Conservation (phyloP, 106 monocot species). For the Allium sativum region DNA sequence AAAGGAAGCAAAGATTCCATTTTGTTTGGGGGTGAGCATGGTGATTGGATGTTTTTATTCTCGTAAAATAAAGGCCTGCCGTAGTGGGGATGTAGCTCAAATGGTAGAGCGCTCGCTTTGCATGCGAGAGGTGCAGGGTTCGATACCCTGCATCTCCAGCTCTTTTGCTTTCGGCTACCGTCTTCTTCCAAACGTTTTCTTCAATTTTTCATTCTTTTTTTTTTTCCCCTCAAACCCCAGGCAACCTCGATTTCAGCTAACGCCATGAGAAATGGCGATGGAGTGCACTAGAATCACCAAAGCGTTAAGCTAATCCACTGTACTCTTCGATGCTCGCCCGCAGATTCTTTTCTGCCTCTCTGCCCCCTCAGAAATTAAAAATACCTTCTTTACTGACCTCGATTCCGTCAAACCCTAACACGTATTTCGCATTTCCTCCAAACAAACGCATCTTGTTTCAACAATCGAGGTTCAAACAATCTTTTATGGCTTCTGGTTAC, state of each 20-base stretch:
- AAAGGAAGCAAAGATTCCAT: too few species aligned
- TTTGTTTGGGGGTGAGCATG: too few species aligned
- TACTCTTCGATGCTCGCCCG: neutral
- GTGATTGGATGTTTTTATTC: too few species aligned
- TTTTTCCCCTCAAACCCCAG: too few species aligned
- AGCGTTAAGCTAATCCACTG: neutral
- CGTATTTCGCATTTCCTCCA: too few species aligned
- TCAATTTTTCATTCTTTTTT: too few species aligned
- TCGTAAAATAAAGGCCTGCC: too few species aligned
- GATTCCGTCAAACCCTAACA: neutral
- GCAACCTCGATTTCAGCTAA: too few species aligned
- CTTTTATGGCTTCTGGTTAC: slow-evolving; percentile 9
- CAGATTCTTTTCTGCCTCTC: slow-evolving; percentile 1
- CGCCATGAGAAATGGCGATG: too few species aligned
- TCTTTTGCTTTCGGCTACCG: neutral
- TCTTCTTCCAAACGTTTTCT: too few species aligned
- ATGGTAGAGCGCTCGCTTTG: slow-evolving; percentile 99
- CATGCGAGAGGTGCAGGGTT: slow-evolving; percentile 99
- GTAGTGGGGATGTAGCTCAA: slow-evolving; percentile 95
- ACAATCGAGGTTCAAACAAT: neutral
- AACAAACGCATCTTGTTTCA: neutral
- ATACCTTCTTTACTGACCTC: neutral
- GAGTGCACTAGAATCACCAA: too few species aligned
- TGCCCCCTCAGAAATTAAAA: neutral
- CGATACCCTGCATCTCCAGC: slow-evolving; percentile 96